Conservation (phyloP, 257 asterid species). For the Jacaranda copaia region DNA sequence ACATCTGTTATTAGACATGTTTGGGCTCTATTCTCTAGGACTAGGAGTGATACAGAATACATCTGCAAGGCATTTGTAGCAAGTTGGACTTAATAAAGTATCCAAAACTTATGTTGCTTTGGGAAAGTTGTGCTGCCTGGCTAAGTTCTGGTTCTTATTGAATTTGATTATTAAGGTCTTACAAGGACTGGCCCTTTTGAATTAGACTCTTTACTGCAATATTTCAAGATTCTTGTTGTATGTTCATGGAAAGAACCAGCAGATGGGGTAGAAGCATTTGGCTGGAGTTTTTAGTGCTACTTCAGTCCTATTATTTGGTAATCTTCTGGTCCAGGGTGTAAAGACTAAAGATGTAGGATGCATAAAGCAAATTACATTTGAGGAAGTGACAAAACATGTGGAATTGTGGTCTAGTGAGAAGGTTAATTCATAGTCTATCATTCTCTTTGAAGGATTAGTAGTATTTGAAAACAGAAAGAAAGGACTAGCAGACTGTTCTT, state of each 20-base stretch:
- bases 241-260: background rate
- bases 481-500: background rate
- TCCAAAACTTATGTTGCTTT: background rate
- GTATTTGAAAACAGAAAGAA: background rate
- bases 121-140: conserved; percentile 5
- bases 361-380: background rate
- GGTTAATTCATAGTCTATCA: background rate
- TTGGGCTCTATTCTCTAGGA: background rate
- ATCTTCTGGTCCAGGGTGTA: background rate
- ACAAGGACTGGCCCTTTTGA: conserved; percentile 3
- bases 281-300: background rate
- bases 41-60: background rate
- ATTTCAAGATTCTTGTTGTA: background rate
- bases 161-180: conserved; percentile 9
- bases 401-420: background rate
- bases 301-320: background rate
- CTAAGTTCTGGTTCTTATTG: background rate
- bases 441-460: background rate
- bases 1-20: background rate
- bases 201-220: background rate
- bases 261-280: background rate
- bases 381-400: background rate
- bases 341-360: background rate
- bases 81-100: conserved; percentile 17
- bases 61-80: conserved; percentile 3